Percentiles rank a stretch among this genome's conserved stretches.
Conservation (phyloP, 2,329 filamentous ascomycete species). For the Xylaria hypoxylon region DNA sequence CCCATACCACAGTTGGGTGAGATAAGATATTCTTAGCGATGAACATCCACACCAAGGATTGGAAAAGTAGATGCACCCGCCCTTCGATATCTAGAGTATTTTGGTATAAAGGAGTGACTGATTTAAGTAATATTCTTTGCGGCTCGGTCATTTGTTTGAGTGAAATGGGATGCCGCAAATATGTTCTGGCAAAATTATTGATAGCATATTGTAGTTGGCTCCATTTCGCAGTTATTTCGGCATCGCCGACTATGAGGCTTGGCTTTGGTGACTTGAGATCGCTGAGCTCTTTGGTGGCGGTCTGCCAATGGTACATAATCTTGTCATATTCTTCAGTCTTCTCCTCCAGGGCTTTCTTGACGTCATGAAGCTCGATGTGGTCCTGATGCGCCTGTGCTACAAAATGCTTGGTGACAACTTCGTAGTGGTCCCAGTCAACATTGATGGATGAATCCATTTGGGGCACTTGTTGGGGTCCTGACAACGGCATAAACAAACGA, state of each 20-base stretch:
- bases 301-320: slow-evolving; percentile 21
- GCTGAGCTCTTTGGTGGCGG: slow-evolving; percentile 15
- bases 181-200: slow-evolving; percentile 20
- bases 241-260: slow-evolving; percentile 25
- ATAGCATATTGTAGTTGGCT: slow-evolving; percentile 20
- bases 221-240: slow-evolving; percentile 23
- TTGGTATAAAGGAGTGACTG: not conserved
- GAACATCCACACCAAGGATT: slow-evolving; percentile 7
- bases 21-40: not conserved
- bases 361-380: not conserved
- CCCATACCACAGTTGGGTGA: slow-evolving; percentile 5
- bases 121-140: not conserved
- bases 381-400: not conserved
- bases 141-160: not conserved
- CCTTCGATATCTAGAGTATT: not conserved
- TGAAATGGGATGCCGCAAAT: not conserved
- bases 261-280: slow-evolving; percentile 26
- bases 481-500: not conserved
- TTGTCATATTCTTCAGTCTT: slow-evolving; percentile 14
- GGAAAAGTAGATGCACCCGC: slow-evolving; percentile 16
- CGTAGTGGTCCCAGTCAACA: not conserved
- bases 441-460: too few species aligned
- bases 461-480: not conserved
- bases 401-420: slow-evolving; percentile 3
- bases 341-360: not conserved